Base-by-base conservation (phyloP, 2,329 filamentous ascomycete genomes). In the Penicillium crustosum region DNA sequence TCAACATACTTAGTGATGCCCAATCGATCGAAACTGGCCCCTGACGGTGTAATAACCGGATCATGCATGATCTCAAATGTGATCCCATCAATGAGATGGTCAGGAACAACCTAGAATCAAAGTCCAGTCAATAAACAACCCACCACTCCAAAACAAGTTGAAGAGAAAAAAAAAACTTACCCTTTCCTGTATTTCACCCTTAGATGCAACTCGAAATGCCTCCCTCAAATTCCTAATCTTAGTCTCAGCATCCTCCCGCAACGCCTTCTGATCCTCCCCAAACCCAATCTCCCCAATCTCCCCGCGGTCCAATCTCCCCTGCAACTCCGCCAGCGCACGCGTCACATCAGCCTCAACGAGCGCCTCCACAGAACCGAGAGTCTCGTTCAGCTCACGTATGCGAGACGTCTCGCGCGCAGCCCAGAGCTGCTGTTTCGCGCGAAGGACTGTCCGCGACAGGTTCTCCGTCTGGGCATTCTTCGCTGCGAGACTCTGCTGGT, bases 391-490 rank as follows among this genome's bases (percentile, higher is more conserved):
- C 65, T 77, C 80, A 49, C 77, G 73, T 43, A 81, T 67, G 35
- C 79, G 67, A 53, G 71, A 67, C 21, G 67, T 74, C 68, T 97
- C 93, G 63, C 81, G 80, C 12, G 85, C 82, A 36, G 93, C 89
- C 91, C 94, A 97, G 39, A 90, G 86, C 62, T 88, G 87, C 75
- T 93, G 93, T 75, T 95, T 96, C 69, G 90, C 91, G 57, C 82
- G 82, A 23, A 96, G 79, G 0, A 97, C 90, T 17, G 89, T 83
- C 17, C 81, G 80, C 0, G 89, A 92, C 44, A 96, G 85, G 23
- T 87, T 83, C 23, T 84, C 81, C 0, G 93, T 83, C 38, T 88
- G 89, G 59, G 83, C 85, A 70, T 87, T 89, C 68, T 85, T 83
- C 21, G 78, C 81, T 23, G 78, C 77, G 19, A 86, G 79, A 73